Conservation (phyloP, 306 rosid species). For the Quercus cerris region DNA sequence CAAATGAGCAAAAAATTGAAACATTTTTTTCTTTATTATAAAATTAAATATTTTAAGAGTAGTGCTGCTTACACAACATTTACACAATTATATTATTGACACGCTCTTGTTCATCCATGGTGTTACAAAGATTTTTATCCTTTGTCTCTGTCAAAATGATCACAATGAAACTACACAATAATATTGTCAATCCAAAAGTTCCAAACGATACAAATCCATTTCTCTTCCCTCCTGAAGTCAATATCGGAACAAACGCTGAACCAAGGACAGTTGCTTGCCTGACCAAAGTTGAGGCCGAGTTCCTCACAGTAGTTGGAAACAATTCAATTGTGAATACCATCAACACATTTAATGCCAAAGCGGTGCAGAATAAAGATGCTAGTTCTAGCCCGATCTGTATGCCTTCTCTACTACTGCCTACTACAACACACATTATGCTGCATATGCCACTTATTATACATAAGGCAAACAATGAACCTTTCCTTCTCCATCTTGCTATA, state of each 20-base stretch:
- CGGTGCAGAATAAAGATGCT: conserved; percentile 28
- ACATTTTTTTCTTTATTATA: no score
- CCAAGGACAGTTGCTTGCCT: conserved; percentile 36
- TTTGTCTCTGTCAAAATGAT: conserved; percentile 25
- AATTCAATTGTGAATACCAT: conserved; percentile 35
- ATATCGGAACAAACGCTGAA: conserved; percentile 16
- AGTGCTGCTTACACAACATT: no score
- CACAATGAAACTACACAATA: conserved; percentile 8
- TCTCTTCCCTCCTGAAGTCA: conserved; percentile 31
- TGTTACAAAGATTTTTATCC: conserved; percentile 32
- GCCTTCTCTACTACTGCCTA: neutral
- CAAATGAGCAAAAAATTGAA: no score
- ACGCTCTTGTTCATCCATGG: conserved; percentile 35
- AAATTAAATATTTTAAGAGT: no score
- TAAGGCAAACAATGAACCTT: conserved; percentile 13
- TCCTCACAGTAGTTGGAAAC: conserved; percentile 52
- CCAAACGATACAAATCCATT: conserved; percentile 21
- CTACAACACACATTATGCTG: conserved; percentile 17
- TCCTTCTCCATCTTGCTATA: conserved; percentile 12
- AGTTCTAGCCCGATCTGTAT: conserved; percentile 22
- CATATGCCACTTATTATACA: conserved; percentile 19
- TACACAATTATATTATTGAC: neutral
- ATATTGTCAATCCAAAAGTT: conserved; percentile 15
- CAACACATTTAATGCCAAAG: conserved; percentile 25
- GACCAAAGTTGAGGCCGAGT: conserved; percentile 33